Evolutionary conservation across 306 rosid species (phyloP), one percentile per base, ranked within the genome.

Genomic region (Dalbergia cultrata): DNA sequence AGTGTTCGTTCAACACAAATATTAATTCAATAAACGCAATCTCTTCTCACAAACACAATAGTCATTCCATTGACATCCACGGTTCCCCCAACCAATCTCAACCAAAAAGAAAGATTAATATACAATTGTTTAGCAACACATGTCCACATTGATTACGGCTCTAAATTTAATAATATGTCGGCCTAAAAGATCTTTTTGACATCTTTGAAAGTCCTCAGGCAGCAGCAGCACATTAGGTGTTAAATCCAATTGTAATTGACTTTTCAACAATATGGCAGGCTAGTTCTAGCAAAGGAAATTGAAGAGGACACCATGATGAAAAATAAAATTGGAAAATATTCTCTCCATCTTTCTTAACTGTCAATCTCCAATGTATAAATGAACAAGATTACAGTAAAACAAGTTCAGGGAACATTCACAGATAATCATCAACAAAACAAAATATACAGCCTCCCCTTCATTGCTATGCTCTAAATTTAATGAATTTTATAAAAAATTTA

Each of bases 361-460:
- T n/a, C 56, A 21, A 54, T 39, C 75, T 70, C 13, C 63, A 79
- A 70, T 37, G 62, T 31, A 57, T 26, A 17, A 70, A 59, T 79
- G 77, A 79, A 70, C 33, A 33, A 70, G 12, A 45, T 33, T 67
- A 56, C 56, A 33, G 33, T 17, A 52, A 10, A 45, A 11, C 47
- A 37, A 21, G 35, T 26, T 7, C 39, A 21, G 11, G 52, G 7
- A 37, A 11, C 13, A 71, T 18, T 14, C 53, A 39, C 45, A 73
- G 44, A 67, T 67, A 18, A 72, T 17, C 37, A 50, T 58, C n/a
- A 11, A 17, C 8, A 72, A 39, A 34, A 52, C 9, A 18, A 14
- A n/a, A 39, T 45, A 14, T 61, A 34, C 45, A 69, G 18, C 82
- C 62, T 18, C 75, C 67, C 21, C 67, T 63, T 68, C 59, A 53